phyloP scores from a whole-genome alignment of 495 filamentous ascomycete species.

The Neurospora sp. region DNA sequence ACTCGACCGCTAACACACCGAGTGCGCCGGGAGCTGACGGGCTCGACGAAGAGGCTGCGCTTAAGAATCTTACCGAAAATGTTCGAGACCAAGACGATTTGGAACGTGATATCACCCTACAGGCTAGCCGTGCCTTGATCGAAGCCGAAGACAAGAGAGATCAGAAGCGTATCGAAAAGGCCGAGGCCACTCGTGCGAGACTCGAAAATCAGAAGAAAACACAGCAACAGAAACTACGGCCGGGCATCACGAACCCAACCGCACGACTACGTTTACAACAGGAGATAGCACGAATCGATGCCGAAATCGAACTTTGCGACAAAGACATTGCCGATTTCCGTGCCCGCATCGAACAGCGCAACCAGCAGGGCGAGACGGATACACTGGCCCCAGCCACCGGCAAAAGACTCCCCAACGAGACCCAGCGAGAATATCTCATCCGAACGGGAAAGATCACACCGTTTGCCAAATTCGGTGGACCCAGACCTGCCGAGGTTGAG shows the following conservation, averaged over 20 bases:
- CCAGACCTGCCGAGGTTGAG: conserved; percentile 41
- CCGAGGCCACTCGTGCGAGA: conserved; percentile 47
- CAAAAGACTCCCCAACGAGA: conserved; percentile 62
- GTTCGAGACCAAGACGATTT: conserved; percentile 80
- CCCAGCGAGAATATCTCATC: conserved; percentile 78
- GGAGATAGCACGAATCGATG: conserved; percentile 54
- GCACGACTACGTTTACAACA: conserved; percentile 41
- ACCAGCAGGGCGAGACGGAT: conserved; percentile 37
- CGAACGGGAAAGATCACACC: conserved; percentile 96
- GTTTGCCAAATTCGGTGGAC: conserved; percentile 62
- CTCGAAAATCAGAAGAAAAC: conserved; percentile 33
- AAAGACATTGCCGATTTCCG: conserved; percentile 70
- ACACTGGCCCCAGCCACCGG: conserved; percentile 28
- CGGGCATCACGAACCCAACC: conserved; percentile 26
- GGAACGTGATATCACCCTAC: conserved; percentile 58
- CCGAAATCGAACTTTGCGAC: conserved; percentile 48
- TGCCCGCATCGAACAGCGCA: conserved; percentile 64
- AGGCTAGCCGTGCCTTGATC: conserved; percentile 68
- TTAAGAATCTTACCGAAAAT: conserved; percentile 58
- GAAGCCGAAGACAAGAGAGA: conserved; percentile 85
- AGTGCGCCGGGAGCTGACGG: background rate
- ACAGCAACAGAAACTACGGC: conserved; percentile 33
- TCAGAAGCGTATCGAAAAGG: conserved; percentile 73
- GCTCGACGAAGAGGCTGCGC: conserved; percentile 49
- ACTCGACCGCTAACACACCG: background rate